Base-by-base conservation (phyloP, 495 filamentous ascomycete species). In the Penicillium chermesinum region DNA sequence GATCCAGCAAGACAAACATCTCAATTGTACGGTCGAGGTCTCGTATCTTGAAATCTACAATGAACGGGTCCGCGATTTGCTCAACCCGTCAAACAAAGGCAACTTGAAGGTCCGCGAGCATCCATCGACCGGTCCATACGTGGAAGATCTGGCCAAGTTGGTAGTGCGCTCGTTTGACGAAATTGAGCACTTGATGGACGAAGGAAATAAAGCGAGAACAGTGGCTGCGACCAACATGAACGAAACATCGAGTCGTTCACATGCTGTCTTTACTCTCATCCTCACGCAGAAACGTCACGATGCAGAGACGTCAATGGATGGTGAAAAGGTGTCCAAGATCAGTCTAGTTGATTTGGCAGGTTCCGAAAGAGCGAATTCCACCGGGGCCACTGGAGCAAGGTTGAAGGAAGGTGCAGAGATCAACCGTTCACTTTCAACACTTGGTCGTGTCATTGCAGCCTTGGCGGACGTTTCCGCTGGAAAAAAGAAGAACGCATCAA, bases 181-280 rank as follows among this genome's bases (percentile, higher is more conserved):
- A 64, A 97, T 97, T 57, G 93, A 97, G 59, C 81, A 95, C 59
- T 73, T 99, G 58, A 97, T 99, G 94, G 94, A 97, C 67, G 93
- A 97, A 69, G 94, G 94, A 55, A 97, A 97, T 71, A 97, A 97
- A 65, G 94, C 94, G 6, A 76, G 94, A 73, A 99, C 94, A 15
- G 94, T 99, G 32, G 94, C 94, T 3, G 94, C 94, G 3, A 99
- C 94, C 32, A 99, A 96, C 75, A 97, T 97, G 93, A 99, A 99
- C 74, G 93, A 97, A 71, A 97, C 94, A 2, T 96, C 91, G 42
- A 95, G 89, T 81, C 81, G 94, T 69, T 95, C 89, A 58, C 94
- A 99, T 63, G 94, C 94, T 30, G 94, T 99, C 12, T 99, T 99
- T 65, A 99, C 94, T 5, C 73, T 99, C 34, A 97, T 90, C 46